Base-by-base conservation (phyloP, 768 basidiomycete species). In the Leccinum sublutescens region DNA sequence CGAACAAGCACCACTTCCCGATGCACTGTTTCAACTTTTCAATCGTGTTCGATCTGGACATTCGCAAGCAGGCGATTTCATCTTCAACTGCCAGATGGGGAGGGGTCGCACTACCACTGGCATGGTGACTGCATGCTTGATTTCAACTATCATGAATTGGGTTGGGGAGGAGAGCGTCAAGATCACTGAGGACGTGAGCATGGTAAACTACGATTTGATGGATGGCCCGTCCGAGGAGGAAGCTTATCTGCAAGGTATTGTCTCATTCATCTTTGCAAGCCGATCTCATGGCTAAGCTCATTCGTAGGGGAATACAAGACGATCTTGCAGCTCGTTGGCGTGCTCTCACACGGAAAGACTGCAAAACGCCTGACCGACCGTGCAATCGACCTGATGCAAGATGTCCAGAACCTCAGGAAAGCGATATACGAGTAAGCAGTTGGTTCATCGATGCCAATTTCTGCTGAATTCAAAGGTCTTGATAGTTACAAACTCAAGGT, bases 51-150 rank as follows among this genome's bases (percentile, higher is more conserved):
- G 82, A 70, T 68, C 79, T 58, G 80, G 81, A 56, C 62, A 87
- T 49, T 74, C 80, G 1, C 77, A 81, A 29, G 82, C 86, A 1
- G 89, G 85, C 4, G 92, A 93, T 64, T 89, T 94, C 65, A 77
- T 93, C 49, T 98, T 97, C 78, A 98, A 98, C 66, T 99, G 97
- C 73, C 97, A 98, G 74, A 96, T 98, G 94, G 92, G 92, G 23
- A 79, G 90, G 56, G 90, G 87, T n/a, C 80, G 90, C 40, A 99
- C 97, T 5, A 99, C 96, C 0, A 98, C 95, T 0, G 97, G 97
- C 5, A 98, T 98, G 94, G 85, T 94, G 57, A 86, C 88, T 25
- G 92, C 93, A 0, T 91, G 88, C 57, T 77, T 98, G 25, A 91
- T 97, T 54, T 89, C 93, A 11, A 91, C 85, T 2, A 84, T 84